Percentiles rank a stretch among this genome's conserved stretches.
phyloP scores from a whole-genome alignment of 192 early-diverging fungal genomes.

The Chytriomyces sp. region DNA sequence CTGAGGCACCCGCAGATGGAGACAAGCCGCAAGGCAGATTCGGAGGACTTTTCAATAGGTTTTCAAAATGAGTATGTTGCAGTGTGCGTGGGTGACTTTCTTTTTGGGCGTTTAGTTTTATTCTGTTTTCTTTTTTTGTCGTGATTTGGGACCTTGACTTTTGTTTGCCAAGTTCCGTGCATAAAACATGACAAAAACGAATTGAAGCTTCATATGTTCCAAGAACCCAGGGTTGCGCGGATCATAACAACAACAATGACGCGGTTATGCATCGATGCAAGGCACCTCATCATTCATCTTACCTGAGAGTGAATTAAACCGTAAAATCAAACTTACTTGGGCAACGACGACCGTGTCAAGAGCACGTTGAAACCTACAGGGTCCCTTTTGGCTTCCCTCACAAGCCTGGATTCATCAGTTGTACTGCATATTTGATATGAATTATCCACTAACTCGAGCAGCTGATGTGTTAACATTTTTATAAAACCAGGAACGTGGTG shows the following conservation, averaged over 20 bases:
- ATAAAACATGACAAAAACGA: not conserved
- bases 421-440: no score
- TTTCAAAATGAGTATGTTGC: not conserved
- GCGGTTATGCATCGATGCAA: not conserved
- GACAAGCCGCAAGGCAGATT: not conserved
- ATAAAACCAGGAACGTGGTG: no score
- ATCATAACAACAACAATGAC: not conserved
- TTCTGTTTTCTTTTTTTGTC: not conserved
- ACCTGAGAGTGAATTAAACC: not conserved
- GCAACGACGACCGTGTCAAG: not conserved
- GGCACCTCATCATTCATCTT: not conserved
- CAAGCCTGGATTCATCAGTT: not conserved
- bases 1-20: not conserved
- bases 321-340: not conserved
- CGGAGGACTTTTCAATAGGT: not conserved
- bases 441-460: no score
- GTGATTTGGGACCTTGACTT: not conserved
- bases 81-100: not conserved
- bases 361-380: not conserved
- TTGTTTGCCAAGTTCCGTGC: not conserved
- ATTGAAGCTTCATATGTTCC: not conserved
- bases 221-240: not conserved
- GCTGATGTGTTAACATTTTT: no score
- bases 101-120: not conserved
- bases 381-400: not conserved